These are phyloP conservation scores for Tylopilus felleus DNA, from an alignment of 768 basidiomycete species.

Conservation along the genomic window DNA sequence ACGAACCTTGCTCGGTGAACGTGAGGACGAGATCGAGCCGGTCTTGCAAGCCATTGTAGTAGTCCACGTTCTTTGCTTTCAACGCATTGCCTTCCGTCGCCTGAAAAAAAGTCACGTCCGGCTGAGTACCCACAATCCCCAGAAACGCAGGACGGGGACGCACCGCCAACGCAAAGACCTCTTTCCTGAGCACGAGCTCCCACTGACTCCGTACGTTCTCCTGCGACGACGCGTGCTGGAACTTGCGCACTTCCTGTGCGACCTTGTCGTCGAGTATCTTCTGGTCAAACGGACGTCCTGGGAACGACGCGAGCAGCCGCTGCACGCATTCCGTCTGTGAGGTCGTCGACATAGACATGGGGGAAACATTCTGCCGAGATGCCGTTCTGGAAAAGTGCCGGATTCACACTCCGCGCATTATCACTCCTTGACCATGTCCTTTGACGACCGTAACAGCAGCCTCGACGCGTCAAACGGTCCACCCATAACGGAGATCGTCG, in stretches of 20 bases:
- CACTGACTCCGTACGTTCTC: constrained; percentile 71
- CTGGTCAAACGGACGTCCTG: constrained; percentile 48
- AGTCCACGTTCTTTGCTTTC: constrained; percentile 46
- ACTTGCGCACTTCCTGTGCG: constrained; percentile 40
- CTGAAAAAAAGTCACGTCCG: constrained; percentile 36
- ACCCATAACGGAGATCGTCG: constrained; percentile 1
- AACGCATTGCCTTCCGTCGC: constrained; percentile 65
- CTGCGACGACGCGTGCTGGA: constrained; percentile 39
- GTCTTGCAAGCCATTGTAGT: constrained; percentile 59
- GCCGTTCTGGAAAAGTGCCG: constrained; percentile 6
- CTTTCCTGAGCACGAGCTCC: constrained; percentile 70
- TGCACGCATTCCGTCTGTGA: constrained; percentile 51
- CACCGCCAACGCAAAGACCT: constrained; percentile 71
- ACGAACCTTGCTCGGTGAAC: constrained; percentile 73
- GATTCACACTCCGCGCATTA: constrained; percentile 21
- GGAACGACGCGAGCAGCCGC: constrained; percentile 49
- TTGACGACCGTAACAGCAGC: constrained; percentile 22
- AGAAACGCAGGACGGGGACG: constrained; percentile 24
- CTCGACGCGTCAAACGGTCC: constrained; percentile 5
- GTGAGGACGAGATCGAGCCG: constrained; percentile 71
- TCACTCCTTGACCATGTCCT: constrained; percentile 24
- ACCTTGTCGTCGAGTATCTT: constrained; percentile 49
- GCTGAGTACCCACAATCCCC: not conserved
- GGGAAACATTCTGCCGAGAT: constrained; percentile 22
- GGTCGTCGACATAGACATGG: constrained; percentile 37